Evolutionary conservation across 164 flowering plant genomes (phyloP), one percentile per base, ranked within the genome.

Genomic region (Akebia trifoliata): DNA sequence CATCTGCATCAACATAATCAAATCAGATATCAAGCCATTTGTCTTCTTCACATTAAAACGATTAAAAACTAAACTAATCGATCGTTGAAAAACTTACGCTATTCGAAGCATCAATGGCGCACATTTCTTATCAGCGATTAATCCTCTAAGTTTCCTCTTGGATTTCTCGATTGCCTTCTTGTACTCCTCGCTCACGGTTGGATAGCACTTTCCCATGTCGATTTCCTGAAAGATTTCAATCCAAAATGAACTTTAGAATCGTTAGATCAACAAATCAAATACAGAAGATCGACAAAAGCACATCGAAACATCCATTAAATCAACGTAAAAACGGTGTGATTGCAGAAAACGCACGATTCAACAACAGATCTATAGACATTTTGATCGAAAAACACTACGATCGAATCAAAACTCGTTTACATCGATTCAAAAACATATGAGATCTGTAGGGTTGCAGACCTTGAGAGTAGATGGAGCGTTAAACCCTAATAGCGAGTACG

Each of bases 71-170:
- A 22, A 45, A 15, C 38, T 0, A 54, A 10, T 21, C 8, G 10
- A 43, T 43, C 47, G 25, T 1, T 8, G 5, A 10, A 43, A 21
- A 22, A 31, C 79, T 28, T 78, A 92, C 98, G 94, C 95, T 55
- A 89, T 50, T 40, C 98, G 87, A 51, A 92, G 87, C 75, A 89
- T 89, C 45, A 92, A 35, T 0, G 97, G 97, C 61, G 98, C 95
- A 55, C 98, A 92, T 54, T 76, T 69, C 80, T 86, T 92, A 75
- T 81, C 91, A 29, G 87, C 79, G 50, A 89, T 83, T 43, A 89
- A 31, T 26, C 82, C 97, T 56, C 95, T 81, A 31, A 93, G 92
- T 77, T 90, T 87, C 75, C 65, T 90, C 84, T 67, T 85, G 54
- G 68, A 61, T 64, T 87, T 87, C 55, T 84, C 94, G 6, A 87